Conservation (phyloP, 148 eudicot genomes). For the Rhododendron vialii region DNA sequence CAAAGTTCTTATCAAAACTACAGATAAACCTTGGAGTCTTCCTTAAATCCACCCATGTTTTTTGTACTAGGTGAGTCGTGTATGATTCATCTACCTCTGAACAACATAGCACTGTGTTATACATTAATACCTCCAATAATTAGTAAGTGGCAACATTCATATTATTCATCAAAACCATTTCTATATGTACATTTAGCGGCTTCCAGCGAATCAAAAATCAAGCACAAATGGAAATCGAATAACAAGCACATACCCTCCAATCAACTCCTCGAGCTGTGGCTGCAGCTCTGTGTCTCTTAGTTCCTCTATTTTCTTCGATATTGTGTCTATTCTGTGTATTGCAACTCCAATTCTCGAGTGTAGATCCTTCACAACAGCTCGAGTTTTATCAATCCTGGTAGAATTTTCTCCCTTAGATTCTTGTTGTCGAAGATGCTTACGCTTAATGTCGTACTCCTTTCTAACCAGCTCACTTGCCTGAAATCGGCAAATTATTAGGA, state of each 20-base stretch:
- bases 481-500: not conserved
- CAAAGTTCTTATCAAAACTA: not conserved
- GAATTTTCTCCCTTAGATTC: constrained; percentile 64
- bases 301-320: constrained; percentile 88
- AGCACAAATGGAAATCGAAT: not conserved
- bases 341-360: constrained; percentile 90
- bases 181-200: not conserved
- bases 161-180: not conserved
- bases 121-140: not conserved
- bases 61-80: not conserved
- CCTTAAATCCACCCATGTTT: not conserved
- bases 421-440: constrained; percentile 69
- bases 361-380: constrained; percentile 86
- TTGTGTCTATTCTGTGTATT: constrained; percentile 76
- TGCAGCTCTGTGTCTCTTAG: constrained; percentile 79
- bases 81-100: not conserved
- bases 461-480: constrained; percentile 85
- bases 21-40: not conserved
- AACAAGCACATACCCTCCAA: constrained; percentile 68
- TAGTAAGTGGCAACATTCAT: not conserved
- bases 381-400: constrained; percentile 63
- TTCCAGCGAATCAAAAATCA: not conserved
- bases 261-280: constrained; percentile 97
- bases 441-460: constrained; percentile 62
- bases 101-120: not conserved